These are phyloP conservation scores for Chalciporus piperatus DNA, from an alignment of 768 basidiomycete genomes.

Conservation along the genomic window DNA sequence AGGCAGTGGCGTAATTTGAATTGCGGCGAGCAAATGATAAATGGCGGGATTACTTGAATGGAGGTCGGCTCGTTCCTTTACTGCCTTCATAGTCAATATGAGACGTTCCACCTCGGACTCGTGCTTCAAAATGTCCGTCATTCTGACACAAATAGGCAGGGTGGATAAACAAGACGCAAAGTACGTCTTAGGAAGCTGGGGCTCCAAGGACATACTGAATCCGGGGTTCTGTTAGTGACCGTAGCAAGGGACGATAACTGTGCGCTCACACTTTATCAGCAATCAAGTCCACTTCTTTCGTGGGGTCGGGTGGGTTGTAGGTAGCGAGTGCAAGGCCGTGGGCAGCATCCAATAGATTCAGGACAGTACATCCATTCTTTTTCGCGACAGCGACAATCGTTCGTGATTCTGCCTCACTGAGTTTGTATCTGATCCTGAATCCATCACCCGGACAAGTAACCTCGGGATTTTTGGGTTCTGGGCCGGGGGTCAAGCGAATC, in stretches of 20 bases:
- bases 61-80: neutral
- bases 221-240: too few relatives aligned
- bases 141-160: conserved; percentile 3
- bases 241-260: too few relatives aligned
- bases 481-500: neutral
- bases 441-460: neutral
- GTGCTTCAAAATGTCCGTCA: conserved; percentile 3
- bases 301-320: conserved; percentile 4
- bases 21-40: conserved; percentile 2
- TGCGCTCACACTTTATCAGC: neutral
- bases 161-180: neutral
- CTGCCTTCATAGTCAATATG: neutral
- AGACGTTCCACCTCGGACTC: conserved; percentile 1
- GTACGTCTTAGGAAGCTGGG: neutral
- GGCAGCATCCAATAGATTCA: conserved; percentile 13
- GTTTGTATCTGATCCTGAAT: conserved; percentile 3
- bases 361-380: neutral
- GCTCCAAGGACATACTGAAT: conserved; percentile 2
- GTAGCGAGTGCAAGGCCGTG: conserved; percentile 9
- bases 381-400: conserved; percentile 7
- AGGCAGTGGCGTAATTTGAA: neutral
- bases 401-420: conserved; percentile 1
- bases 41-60: conserved; percentile 3
- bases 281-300: conserved; percentile 3
- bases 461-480: neutral